A percentile compares a stretch with the other conserved stretches of the same genome.
These are phyloP conservation scores for Penicillium longicatenatum DNA, from an alignment of 495 filamentous ascomycete genomes.

Conservation along the genomic window DNA sequence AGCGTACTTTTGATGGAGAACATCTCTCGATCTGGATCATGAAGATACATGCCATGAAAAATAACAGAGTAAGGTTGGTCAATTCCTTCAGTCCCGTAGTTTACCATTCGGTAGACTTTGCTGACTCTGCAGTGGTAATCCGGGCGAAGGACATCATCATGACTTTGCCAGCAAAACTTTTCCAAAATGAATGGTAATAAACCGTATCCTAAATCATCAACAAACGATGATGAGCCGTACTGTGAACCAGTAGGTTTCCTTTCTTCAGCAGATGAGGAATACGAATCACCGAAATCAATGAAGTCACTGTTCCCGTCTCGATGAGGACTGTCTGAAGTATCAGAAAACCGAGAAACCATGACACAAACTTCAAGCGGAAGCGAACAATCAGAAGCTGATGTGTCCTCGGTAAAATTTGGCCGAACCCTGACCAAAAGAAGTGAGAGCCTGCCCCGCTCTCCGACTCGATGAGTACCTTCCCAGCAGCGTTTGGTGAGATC, in stretches of 20 bases:
- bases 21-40: background rate
- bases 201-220: background rate
- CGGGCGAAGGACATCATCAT: background rate
- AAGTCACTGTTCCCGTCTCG: background rate
- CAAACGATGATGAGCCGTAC: no score
- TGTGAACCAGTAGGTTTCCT: no score
- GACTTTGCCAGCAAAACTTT: background rate
- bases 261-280: background rate
- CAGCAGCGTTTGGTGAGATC: slow-evolving; percentile 1
- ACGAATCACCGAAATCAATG: background rate
- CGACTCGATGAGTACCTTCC: background rate
- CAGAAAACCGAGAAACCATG: background rate
- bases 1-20: background rate
- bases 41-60: background rate
- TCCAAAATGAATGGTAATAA: background rate
- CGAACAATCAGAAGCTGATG: background rate
- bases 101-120: no score
- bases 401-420: background rate
- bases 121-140: no score
- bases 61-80: no score
- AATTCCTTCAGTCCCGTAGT: no score
- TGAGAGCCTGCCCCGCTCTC: background rate
- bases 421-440: background rate
- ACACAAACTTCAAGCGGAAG: background rate
- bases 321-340: background rate